Percentiles rank a stretch among this genome's conserved stretches.
Evolutionary conservation across 2,329 filamentous ascomycete genomes (phyloP).

Genomic region (Beauveria scarabaeidicola): DNA sequence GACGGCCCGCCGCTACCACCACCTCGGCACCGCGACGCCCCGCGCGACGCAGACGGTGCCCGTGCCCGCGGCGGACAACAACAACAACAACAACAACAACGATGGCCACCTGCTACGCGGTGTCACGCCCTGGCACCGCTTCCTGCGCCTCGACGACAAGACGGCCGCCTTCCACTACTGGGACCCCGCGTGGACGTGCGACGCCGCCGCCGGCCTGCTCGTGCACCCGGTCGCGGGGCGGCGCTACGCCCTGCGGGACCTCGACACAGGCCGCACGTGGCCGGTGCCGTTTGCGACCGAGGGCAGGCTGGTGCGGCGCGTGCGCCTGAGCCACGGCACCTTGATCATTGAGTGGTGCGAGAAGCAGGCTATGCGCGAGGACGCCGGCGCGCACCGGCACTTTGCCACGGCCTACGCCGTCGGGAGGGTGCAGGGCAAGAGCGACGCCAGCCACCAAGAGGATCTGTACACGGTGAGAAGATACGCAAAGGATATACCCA

Average conservation of each 20-base stretch:
- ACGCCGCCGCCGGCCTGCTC: slow-evolving; percentile 42
- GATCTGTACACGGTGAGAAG: neutral
- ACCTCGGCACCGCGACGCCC: slow-evolving; percentile 40
- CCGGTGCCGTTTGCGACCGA: slow-evolving; percentile 42
- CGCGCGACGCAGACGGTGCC: slow-evolving; percentile 21
- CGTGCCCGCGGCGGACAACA: neutral
- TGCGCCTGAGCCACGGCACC: slow-evolving; percentile 44
- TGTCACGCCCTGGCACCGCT: slow-evolving; percentile 37
- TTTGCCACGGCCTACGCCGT: slow-evolving; percentile 53
- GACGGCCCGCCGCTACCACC: slow-evolving; percentile 46
- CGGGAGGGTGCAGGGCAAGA: neutral
- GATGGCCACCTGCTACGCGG: slow-evolving; percentile 21
- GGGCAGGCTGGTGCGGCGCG: slow-evolving; percentile 43
- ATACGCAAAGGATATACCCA: neutral
- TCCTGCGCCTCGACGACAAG: slow-evolving; percentile 32
- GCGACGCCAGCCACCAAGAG: slow-evolving; percentile 9
- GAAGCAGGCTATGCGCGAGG: slow-evolving; percentile 31
- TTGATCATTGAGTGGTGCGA: slow-evolving; percentile 59
- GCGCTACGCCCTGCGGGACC: slow-evolving; percentile 39
- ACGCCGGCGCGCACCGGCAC: slow-evolving; percentile 40
- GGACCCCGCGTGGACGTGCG: slow-evolving; percentile 47
- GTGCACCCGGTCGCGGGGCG: slow-evolving; percentile 36
- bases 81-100: neutral
- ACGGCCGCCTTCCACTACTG: slow-evolving; percentile 34
- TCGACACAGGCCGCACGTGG: slow-evolving; percentile 34